Base-by-base conservation (phyloP, 768 basidiomycete species). In the Kwoniella pini region DNA sequence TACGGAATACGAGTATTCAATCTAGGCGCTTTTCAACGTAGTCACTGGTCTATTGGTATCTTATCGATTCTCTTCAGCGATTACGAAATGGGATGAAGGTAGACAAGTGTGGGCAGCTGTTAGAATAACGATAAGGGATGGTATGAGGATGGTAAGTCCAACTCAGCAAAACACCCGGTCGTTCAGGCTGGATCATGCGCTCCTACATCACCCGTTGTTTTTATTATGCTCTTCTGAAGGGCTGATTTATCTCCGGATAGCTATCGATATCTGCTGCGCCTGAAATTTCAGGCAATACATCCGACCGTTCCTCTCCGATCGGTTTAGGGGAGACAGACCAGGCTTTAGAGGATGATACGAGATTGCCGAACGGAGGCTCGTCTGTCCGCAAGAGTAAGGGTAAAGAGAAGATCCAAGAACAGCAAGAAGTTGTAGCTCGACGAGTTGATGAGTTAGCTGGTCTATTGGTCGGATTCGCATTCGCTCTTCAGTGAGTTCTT, bases 51-150 rank as follows among this genome's bases (percentile, higher is more conserved):
- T 78, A 39, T 54, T 78, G 13, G 59, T 78, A 15, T 72, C 69
- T 19, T 77, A 78, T 61, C 57, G 72, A 4, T 74, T 72, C 43
- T 75, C 70, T 6, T 63, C 67, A 2, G 75, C 77, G 0, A 62
- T 77, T 10, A 57, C 65, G 0, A 75, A 74, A 50, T 78, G 75
- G 75, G 72, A 75, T 19, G 71, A 74, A 36, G 77, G 77, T 4
- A 75, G 71, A 54, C 70, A 69, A 50, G 68, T 73, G 0, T 78
- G 77, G 77, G 64, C 69, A 17, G 72, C 54, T 24, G 60, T 77
- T 0, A 60, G 70, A 24, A 64, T 60, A 1, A 61, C 65, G 24
- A 68, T 76, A 9, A 27, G 75, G 26, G 72, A 75, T 63, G 77
- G 65, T 1, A 63, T 75, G 19, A 55, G 77, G 27, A 63, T 75